These are phyloP conservation scores for Abrus pulchellus DNA, from an alignment of 306 rosid species.

Conservation along the genomic window DNA sequence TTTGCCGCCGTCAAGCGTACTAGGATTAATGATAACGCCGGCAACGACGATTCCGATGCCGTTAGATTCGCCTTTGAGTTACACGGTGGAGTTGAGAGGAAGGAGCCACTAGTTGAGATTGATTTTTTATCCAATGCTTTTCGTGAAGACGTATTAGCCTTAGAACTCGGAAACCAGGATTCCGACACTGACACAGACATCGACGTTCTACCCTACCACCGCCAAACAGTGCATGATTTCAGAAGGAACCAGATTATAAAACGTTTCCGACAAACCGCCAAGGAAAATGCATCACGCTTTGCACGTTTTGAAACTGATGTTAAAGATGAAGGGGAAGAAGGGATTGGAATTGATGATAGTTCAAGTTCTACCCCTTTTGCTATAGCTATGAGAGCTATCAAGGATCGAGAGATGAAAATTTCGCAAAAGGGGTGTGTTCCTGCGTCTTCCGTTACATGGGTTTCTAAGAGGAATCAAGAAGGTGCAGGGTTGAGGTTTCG, in stretches of 20 bases:
- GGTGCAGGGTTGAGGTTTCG: not conserved
- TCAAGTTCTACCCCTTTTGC: conserved; percentile 73
- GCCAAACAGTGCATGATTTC: not conserved
- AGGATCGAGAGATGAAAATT: conserved; percentile 51
- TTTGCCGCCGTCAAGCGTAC: not conserved
- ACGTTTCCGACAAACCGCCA: conserved; percentile 54
- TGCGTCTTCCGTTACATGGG: conserved; percentile 49
- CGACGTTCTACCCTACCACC: not conserved
- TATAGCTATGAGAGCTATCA: conserved; percentile 63
- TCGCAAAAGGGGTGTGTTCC: not conserved
- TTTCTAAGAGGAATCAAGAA: conserved; percentile 45
- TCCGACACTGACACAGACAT: not conserved
- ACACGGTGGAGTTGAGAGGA: conserved; percentile 33
- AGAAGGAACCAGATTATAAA: conserved; percentile 33
- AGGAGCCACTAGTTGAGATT: not conserved
- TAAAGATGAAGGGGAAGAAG: conserved; percentile 26
- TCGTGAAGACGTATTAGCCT: not conserved
- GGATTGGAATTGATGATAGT: conserved; percentile 50
- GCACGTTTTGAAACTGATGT: conserved; percentile 49
- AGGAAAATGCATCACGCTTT: conserved; percentile 54
- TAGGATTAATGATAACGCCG: not conserved
- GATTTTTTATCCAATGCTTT: conserved; percentile 22
- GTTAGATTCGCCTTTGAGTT: not conserved
- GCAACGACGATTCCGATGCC: not conserved
- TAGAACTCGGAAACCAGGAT: not conserved